A percentile compares a stretch with the other conserved stretches of the same genome.
phyloP scores from a whole-genome alignment of 1,139 yeast species.

The Magnusiomyces clavatus region DNA sequence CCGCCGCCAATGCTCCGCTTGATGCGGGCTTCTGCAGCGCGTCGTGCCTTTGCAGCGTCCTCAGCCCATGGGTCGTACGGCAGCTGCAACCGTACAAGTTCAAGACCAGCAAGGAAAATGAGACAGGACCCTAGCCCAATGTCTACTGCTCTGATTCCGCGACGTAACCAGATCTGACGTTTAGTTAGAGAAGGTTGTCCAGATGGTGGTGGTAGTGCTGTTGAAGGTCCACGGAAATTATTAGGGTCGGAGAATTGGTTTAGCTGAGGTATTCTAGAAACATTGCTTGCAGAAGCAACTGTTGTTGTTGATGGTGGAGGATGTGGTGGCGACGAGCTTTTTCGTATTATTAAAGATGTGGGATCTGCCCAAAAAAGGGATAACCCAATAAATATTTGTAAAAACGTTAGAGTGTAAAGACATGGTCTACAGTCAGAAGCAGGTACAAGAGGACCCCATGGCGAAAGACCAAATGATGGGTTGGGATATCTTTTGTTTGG shows the following conservation, averaged over 20 bases:
- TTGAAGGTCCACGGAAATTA: background rate
- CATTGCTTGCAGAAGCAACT: background rate
- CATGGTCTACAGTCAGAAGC: conserved; percentile 31
- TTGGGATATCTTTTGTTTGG: conserved; percentile 19
- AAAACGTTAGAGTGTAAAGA: conserved; percentile 24
- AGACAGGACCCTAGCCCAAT: conserved; percentile 25
- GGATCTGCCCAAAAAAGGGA: conserved; percentile 18
- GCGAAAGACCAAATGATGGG: conserved; percentile 29
- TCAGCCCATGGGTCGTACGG: conserved; percentile 32
- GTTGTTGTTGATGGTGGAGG: conserved; percentile 2
- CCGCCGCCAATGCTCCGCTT: background rate
- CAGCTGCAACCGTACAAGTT: conserved; percentile 25
- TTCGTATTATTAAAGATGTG: background rate
- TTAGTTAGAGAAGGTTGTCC: conserved; percentile 14
- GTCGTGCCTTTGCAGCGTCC: conserved; percentile 29
- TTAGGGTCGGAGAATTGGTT: background rate
- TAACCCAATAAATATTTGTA: conserved; percentile 27
- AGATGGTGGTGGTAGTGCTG: background rate
- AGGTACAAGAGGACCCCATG: conserved; percentile 34
- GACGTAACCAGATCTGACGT: conserved; percentile 21
- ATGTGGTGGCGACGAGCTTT: background rate
- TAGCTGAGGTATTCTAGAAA: background rate
- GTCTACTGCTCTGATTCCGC: conserved; percentile 22
- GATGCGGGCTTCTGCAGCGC: conserved; percentile 14
- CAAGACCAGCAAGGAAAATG: conserved; percentile 25